A percentile compares a stretch with the other conserved stretches of the same genome.
phyloP scores from a whole-genome alignment of 768 basidiomycete species.

The Lentinus brumalis region DNA sequence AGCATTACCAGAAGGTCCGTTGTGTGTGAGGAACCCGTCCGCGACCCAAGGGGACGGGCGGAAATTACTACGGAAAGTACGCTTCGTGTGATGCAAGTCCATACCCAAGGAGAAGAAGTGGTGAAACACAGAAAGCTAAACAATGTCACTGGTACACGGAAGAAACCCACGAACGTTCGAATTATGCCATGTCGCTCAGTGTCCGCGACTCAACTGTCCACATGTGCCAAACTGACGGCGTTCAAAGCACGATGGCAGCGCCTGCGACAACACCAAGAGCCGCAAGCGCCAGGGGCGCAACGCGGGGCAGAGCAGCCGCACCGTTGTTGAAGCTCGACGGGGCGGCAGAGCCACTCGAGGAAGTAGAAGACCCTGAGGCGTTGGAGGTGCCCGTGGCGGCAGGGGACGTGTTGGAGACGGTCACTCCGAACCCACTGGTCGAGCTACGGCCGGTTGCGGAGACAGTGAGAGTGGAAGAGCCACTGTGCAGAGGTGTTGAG shows the following conservation, averaged over 20 bases:
- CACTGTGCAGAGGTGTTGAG: background rate
- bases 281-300: conserved; percentile 34
- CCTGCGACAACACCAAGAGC: conserved; percentile 52
- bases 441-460: conserved; percentile 11
- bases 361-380: conserved; percentile 28
- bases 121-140: background rate
- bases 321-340: conserved; percentile 33
- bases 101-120: background rate
- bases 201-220: background rate
- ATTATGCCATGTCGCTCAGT: background rate
- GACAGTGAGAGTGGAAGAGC: background rate
- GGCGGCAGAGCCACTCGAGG: conserved; percentile 31
- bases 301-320: conserved; percentile 29
- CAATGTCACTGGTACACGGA: too few species aligned
- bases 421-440: conserved; percentile 20
- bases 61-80: conserved; percentile 11
- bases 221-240: background rate
- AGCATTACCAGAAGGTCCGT: conserved; percentile 13
- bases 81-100: conserved; percentile 12
- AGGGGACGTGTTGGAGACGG: conserved; percentile 19
- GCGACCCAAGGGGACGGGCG: background rate
- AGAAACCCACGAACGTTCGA: background rate
- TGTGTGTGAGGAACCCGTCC: background rate
- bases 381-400: conserved; percentile 20
- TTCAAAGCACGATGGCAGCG: conserved; percentile 46